Evolutionary conservation across 495 filamentous ascomycete species (phyloP), one percentile per base, ranked within the genome.

Genomic region (Stereocaulon alpinum): DNA sequence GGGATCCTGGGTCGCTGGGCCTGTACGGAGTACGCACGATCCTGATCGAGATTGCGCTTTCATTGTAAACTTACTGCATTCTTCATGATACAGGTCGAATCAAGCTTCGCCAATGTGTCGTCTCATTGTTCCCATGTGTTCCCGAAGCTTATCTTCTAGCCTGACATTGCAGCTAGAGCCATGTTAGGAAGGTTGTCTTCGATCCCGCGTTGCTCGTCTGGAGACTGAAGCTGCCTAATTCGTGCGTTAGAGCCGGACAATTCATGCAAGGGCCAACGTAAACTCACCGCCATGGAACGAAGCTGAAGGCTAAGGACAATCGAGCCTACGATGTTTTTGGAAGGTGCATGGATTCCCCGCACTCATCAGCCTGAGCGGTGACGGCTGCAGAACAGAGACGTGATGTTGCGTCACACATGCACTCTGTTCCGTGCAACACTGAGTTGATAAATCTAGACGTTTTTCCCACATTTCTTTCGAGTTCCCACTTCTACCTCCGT

Each of bases 291-390:
- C 27, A 22, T 34, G 30, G 14, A 17, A 52, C 49, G 29, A 18
- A 52, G 34, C 18, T 17, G 34, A 29, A 52, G 34, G 49, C 27
- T 52, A 12, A 44, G 15, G 18, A n/a, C 4, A n/a, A 52, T 32
- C 17, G 17, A 17, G 18, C 6, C 34, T 52, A 52, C 15, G 49
- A 52, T 52, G 0, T n/a, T 37, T 52, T 9, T 22, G 29, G 49
- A 52, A 52, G 49, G 49, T 52, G 30, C 15, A 10, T 17, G 29
- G 14, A n/a, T 52, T 52, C 47, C 47, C 47, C 47, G 27, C 47
- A 50, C 27, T 30, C 22, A 17, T 14, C 47, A 50, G 0, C 27
- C 47, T 27, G 30, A 37, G 12, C 34, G 6, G 3, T 37, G 7
- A 6, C 7, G 34, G 34, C 34, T 1, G 34, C 5, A 37, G 34